A percentile compares a stretch with the other conserved stretches of the same genome.
Evolutionary conservation across 768 basidiomycete species (phyloP).

Genomic region (Sarcomyxa edulis): DNA sequence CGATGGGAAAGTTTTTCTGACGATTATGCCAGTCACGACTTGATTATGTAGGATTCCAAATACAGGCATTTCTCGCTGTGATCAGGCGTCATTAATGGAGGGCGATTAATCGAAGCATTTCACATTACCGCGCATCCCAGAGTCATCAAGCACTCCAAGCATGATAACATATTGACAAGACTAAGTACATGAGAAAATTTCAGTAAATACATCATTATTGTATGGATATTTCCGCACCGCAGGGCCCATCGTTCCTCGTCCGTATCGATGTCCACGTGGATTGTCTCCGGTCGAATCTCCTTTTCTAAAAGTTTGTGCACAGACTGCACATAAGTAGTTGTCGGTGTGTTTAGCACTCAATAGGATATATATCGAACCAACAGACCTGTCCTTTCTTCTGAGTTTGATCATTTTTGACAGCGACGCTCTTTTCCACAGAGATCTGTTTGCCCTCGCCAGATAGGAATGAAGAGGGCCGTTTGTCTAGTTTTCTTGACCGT

Average conservation of each 20-base stretch:
- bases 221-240: slow-evolving; percentile 36
- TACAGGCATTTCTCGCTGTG: slow-evolving; percentile 78
- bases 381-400: slow-evolving; percentile 53
- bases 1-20: slow-evolving; percentile 22
- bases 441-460: slow-evolving; percentile 60
- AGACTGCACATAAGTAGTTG: slow-evolving; percentile 29
- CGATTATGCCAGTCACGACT: slow-evolving; percentile 72
- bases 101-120: not conserved
- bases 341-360: not conserved
- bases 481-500: slow-evolving; percentile 39
- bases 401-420: slow-evolving; percentile 47
- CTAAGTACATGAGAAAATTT: slow-evolving; percentile 32
- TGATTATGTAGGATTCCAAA: slow-evolving; percentile 67
- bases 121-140: slow-evolving; percentile 47
- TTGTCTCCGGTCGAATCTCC: slow-evolving; percentile 57
- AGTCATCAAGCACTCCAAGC: slow-evolving; percentile 46
- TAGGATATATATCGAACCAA: slow-evolving; percentile 3
- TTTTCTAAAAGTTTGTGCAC: slow-evolving; percentile 77
- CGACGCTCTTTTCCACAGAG: slow-evolving; percentile 42
- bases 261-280: slow-evolving; percentile 43
- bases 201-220: too few relatives aligned
- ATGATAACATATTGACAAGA: slow-evolving; percentile 66
- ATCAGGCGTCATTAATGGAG: slow-evolving; percentile 2
- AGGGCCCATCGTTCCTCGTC: slow-evolving; percentile 77
- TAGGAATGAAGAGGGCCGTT: slow-evolving; percentile 51